phyloP scores from a whole-genome alignment of 352 stramenopile genomes.

The Aphanomyces cochlioides region DNA sequence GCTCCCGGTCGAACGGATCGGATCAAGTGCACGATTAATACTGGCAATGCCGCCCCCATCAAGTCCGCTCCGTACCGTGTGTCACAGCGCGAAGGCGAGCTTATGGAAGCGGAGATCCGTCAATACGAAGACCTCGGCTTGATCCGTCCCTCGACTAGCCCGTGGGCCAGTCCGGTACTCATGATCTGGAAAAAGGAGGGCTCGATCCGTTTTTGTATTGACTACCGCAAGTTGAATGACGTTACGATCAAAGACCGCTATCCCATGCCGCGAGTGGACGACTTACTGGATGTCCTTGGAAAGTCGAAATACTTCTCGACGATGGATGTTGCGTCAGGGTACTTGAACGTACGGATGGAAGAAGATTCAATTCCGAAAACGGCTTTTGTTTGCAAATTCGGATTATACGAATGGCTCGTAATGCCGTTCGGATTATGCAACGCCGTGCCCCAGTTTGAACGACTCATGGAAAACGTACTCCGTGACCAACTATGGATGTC shows the following conservation, averaged over 20 bases:
- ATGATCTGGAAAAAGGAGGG: background rate
- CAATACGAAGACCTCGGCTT: background rate
- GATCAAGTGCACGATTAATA: background rate
- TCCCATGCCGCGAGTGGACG: background rate
- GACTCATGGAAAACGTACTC: background rate
- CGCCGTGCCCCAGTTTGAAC: background rate
- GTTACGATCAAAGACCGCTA: conserved; percentile 6
- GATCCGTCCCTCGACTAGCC: background rate
- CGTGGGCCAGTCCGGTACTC: background rate
- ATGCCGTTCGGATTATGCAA: conserved; percentile 2
- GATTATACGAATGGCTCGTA: background rate
- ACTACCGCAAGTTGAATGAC: background rate
- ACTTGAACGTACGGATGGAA: background rate
- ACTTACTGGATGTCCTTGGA: background rate
- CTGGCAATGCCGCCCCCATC: background rate
- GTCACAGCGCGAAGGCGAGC: background rate
- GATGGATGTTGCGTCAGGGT: background rate
- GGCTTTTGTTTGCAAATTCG: background rate
- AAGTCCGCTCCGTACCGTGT: background rate
- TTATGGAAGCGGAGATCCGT: conserved; percentile 4
- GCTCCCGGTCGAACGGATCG: background rate
- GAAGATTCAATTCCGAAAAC: background rate
- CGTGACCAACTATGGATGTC: background rate
- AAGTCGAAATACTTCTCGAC: no score
- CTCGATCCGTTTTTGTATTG: background rate